Evolutionary conservation across 2,329 filamentous ascomycete genomes (phyloP).

Genomic region (Xylariaceae sp.): DNA sequence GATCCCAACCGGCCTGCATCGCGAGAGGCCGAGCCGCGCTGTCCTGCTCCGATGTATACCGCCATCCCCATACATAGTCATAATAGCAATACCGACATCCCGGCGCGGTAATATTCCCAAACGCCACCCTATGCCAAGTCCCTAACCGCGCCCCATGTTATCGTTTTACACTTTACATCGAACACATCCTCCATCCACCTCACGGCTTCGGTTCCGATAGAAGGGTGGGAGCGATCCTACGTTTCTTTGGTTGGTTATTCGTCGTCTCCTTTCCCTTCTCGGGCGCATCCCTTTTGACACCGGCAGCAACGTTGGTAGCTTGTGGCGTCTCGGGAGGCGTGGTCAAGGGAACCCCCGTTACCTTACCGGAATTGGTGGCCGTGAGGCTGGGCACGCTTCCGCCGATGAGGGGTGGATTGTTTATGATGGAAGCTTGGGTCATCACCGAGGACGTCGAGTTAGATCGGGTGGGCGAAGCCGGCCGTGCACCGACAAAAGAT

Average conservation of each 20-base stretch:
- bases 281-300: constrained; percentile 54
- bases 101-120: constrained; percentile 2
- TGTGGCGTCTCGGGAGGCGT: constrained; percentile 88
- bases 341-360: constrained; percentile 66
- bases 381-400: constrained; percentile 74
- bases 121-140: constrained; percentile 18
- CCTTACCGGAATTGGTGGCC: constrained; percentile 64
- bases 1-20: neutral
- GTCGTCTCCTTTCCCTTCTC: constrained; percentile 53
- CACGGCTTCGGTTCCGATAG: constrained; percentile 36
- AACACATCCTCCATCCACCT: neutral
- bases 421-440: constrained; percentile 63
- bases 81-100: neutral
- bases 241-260: constrained; percentile 56
- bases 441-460: constrained; percentile 79
- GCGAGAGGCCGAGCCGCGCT: constrained; percentile 2
- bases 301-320: constrained; percentile 47
- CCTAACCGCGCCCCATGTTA: neutral
- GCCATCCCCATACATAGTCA: no score
- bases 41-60: constrained; percentile 6
- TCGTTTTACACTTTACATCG: constrained; percentile 1
- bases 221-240: constrained; percentile 65
- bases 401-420: constrained; percentile 73
- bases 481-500: constrained; percentile 59
- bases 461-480: constrained; percentile 76